Base-by-base conservation (phyloP, 1,139 yeast genomes). In the Taphrina pruni region DNA sequence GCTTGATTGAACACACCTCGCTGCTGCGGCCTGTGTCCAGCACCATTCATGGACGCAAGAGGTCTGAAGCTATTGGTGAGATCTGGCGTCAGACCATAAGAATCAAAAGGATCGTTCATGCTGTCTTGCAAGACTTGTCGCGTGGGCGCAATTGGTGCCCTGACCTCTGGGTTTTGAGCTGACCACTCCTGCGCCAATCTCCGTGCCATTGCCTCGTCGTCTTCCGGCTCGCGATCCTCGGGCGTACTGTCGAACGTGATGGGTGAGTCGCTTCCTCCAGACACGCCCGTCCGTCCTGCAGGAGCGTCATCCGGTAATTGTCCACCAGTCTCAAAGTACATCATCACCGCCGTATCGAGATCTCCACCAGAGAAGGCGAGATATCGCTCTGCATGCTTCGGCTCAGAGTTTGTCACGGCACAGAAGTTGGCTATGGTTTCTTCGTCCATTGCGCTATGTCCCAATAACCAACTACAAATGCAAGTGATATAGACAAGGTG, bases 331-430 rank as follows among this genome's bases (percentile, higher is more conserved):
- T 95, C 99, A 81, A 90, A 87, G 78, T 81, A 95, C 64, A 95
- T 80, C 11, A 93, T 86, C 7, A 95, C 90, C 0, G 99, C 99
- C 39, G 87, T 85, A 72, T 93, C 97, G 60, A 94, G 78, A 76
- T 91, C 87, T 70, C 88, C 87, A 66, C 88, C 93, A 9, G 95
- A 85, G 79, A 93, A 87, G 41, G 88, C 93, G 60, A 95, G 79
- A 76, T 88, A 95, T 75, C 88, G 92, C 71, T 83, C 82, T 1
- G 99, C 99, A 41, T 86, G 81, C 1, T 83, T 83, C 1, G 85
- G 83, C 76, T 90, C 95, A 1, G 86, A 85, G 21, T 91, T 91
- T 0, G 99, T 92, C 69, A 95, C 88, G 46, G 95, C 94, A 77
- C 93, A 82, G 78, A 94, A 94, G 43, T 88, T 86, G 26, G 89